A percentile compares a stretch with the other conserved stretches of the same genome.
phyloP scores from a whole-genome alignment of 768 basidiomycete genomes.

The Kwoniella newhampshirensis region DNA sequence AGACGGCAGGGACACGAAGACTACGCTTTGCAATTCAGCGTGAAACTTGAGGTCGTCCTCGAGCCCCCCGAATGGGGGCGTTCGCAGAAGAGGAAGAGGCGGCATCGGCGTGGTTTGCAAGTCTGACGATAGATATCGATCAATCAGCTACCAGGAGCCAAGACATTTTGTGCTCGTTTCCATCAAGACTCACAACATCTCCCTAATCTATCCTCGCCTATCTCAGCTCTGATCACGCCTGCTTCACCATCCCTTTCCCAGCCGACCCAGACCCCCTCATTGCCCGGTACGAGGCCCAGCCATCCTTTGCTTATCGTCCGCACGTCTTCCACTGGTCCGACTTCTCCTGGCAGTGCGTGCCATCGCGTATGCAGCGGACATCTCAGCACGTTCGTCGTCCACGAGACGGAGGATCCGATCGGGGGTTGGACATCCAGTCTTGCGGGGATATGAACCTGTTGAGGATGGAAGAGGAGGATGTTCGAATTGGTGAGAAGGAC shows the following conservation, averaged over 20 bases:
- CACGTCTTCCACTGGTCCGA: conserved; percentile 14
- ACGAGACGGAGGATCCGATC: conserved; percentile 1
- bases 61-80: background rate
- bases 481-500: conserved; percentile 18
- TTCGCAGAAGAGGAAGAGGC: conserved; percentile 8
- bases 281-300: conserved; percentile 24
- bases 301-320: conserved; percentile 26
- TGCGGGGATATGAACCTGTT: background rate
- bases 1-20: conserved; percentile 11
- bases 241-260: conserved; percentile 23
- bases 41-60: background rate
- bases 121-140: conserved; percentile 7
- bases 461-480: conserved; percentile 29
- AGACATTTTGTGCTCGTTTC: background rate
- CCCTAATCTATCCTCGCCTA: conserved; percentile 24
- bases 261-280: conserved; percentile 37
- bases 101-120: conserved; percentile 31
- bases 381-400: conserved; percentile 21
- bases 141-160: background rate
- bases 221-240: conserved; percentile 27
- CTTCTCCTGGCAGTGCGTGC: conserved; percentile 5
- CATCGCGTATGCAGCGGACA: conserved; percentile 29
- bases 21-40: conserved; percentile 23
- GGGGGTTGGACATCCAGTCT: background rate
- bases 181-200: conserved; percentile 25